Conservation (phyloP, 805 yeast genomes). For the Wickerhamiella siamensis region DNA sequence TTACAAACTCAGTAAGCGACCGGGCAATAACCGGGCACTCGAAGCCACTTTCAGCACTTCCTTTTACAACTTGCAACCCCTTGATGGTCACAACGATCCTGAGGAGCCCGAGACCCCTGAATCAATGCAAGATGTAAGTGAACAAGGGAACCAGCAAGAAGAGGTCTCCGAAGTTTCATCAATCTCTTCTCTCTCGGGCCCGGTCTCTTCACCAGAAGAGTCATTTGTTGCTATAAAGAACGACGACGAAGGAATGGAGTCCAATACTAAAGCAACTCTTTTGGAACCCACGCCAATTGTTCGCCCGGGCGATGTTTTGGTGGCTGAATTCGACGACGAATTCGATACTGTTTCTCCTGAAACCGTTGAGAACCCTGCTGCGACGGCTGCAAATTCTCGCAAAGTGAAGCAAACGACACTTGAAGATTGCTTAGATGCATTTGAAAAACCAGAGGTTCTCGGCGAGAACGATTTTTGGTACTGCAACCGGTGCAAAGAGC, state of each 20-base stretch:
- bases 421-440: conserved; percentile 58
- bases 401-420: conserved; percentile 34
- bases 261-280: conserved; percentile 1
- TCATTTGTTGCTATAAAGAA: neutral
- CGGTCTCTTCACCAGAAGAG: conserved; percentile 1
- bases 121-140: neutral
- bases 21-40: neutral
- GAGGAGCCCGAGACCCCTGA: neutral
- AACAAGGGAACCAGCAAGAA: neutral
- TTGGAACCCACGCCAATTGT: neutral
- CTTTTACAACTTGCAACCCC: neutral
- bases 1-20: neutral
- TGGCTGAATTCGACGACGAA: conserved; percentile 8
- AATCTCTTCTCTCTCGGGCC: conserved; percentile 2
- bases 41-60: neutral
- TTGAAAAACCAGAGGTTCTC: conserved; percentile 69
- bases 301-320: conserved; percentile 6
- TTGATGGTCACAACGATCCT: neutral
- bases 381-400: conserved; percentile 5
- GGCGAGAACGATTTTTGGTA: conserved; percentile 89
- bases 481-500: conserved; percentile 80
- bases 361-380: conserved; percentile 11
- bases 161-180: neutral
- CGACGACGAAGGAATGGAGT: neutral
- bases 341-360: neutral